These are phyloP conservation scores for Spirogloea muscicola DNA, from an alignment of 139 green algal genomes.

Conservation along the genomic window DNA sequence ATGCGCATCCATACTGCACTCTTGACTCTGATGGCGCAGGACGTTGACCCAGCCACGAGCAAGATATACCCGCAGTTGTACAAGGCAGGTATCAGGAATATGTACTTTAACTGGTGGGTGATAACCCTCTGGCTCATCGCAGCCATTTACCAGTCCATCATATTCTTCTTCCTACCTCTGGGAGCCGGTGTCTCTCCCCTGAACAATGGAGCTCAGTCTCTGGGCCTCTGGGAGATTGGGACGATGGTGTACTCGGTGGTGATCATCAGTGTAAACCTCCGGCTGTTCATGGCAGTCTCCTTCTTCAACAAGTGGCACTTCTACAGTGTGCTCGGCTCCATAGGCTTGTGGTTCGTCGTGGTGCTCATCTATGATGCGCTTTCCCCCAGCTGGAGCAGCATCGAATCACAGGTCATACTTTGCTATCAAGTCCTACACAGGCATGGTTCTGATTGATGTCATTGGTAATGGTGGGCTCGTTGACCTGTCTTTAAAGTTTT, in stretches of 20 bases:
- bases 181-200: not conserved
- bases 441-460: too few relatives aligned
- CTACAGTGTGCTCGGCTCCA: conserved; percentile 41
- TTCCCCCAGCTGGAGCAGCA: too few relatives aligned
- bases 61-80: conserved; percentile 60
- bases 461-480: too few relatives aligned
- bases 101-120: conserved; percentile 47
- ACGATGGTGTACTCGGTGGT: conserved; percentile 52
- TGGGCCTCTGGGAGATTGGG: conserved; percentile 43
- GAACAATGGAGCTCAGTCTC: not conserved
- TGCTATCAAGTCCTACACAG: too few relatives aligned
- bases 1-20: not conserved
- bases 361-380: conserved; percentile 46
- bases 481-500: too few relatives aligned
- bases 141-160: conserved; percentile 50
- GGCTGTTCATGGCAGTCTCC: conserved; percentile 44
- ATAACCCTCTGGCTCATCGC: conserved; percentile 51
- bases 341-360: conserved; percentile 48
- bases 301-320: conserved; percentile 52
- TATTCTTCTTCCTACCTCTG: conserved; percentile 41
- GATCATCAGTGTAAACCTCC: conserved; percentile 56
- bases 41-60: conserved; percentile 25
- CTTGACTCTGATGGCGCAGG: conserved; percentile 16
- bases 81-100: conserved; percentile 43
- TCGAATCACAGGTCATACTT: too few relatives aligned